Percentiles rank a stretch among this genome's conserved stretches.
phyloP scores from a whole-genome alignment of 2,329 filamentous ascomycete species.

The Endocalyx cinctus region DNA sequence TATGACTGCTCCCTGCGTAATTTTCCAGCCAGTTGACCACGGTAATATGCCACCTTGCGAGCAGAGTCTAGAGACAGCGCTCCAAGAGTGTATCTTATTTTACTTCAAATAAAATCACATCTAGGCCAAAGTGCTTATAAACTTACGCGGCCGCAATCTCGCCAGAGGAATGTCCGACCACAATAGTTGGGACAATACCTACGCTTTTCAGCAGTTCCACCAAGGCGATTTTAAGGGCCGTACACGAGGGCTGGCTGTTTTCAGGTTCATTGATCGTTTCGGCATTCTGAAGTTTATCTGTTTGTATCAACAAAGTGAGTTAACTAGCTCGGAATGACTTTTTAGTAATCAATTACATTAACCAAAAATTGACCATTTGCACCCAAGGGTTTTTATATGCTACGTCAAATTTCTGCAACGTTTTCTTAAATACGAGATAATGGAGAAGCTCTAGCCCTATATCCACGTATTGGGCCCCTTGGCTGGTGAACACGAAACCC shows the following conservation, averaged over 20 bases:
- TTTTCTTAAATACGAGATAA: constrained; percentile 10
- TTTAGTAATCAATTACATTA: neutral
- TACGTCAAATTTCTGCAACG: constrained; percentile 4
- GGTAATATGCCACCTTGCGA: constrained; percentile 23
- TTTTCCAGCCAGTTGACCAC: constrained; percentile 18
- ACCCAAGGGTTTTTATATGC: neutral
- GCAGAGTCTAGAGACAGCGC: constrained; percentile 16
- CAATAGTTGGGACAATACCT: constrained; percentile 11
- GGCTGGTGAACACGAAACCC: constrained; percentile 19
- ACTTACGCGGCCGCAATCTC: constrained; percentile 28
- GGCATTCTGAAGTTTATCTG: neutral
- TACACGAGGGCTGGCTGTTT: constrained; percentile 18
- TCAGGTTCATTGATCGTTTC: constrained; percentile 12
- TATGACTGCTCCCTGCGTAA: constrained; percentile 4
- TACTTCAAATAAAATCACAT: neutral
- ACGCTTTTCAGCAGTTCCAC: constrained; percentile 19
- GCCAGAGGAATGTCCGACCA: constrained; percentile 25
- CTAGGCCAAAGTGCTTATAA: neutral
- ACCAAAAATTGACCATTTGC: neutral
- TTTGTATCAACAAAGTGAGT: neutral
- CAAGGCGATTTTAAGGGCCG: constrained; percentile 22
- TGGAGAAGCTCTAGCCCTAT: constrained; percentile 11
- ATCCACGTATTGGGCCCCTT: constrained; percentile 13
- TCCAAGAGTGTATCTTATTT: constrained; percentile 9
- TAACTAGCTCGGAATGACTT: neutral